Percentiles rank a stretch among this genome's conserved stretches.
These are phyloP conservation scores for Eremothecium sinecaudum DNA, from an alignment of 1,139 yeast genomes.

Conservation along the genomic window DNA sequence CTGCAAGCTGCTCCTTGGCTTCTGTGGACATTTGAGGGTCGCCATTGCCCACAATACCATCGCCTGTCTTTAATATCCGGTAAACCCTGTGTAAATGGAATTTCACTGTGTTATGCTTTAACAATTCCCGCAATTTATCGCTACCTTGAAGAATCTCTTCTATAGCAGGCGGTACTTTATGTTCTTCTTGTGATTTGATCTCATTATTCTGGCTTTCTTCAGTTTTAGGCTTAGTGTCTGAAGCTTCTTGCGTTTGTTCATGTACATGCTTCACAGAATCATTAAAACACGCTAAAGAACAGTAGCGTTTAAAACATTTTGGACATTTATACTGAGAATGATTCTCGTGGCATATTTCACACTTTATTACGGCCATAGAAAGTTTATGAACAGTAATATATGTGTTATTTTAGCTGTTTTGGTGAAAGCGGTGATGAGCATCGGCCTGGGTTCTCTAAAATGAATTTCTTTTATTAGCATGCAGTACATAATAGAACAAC, in stretches of 20 bases:
- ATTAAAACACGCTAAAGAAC: constrained; percentile 54
- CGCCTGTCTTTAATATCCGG: constrained; percentile 20
- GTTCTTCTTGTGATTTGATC: constrained; percentile 5
- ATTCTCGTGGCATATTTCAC: constrained; percentile 39
- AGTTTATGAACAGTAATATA: background rate
- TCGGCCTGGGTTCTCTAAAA: no score
- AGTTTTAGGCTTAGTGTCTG: constrained; percentile 1
- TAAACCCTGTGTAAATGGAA: constrained; percentile 29
- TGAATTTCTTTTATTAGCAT: no score
- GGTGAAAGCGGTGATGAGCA: no score
- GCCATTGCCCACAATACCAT: constrained; percentile 14
- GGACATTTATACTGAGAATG: constrained; percentile 56
- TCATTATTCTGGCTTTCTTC: constrained; percentile 2
- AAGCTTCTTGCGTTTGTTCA: constrained; percentile 13
- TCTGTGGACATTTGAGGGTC: constrained; percentile 17
- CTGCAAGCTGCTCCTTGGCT: constrained; percentile 23
- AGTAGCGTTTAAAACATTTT: constrained; percentile 40
- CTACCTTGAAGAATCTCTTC: constrained; percentile 14
- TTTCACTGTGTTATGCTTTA: constrained; percentile 29
- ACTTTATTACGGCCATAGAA: constrained; percentile 17
- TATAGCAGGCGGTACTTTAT: background rate
- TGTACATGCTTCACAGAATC: constrained; percentile 35
- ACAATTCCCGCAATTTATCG: constrained; percentile 22
- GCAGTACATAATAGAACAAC: no score
- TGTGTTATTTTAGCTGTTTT: background rate